Evolutionary conservation across 805 yeast genomes (phyloP).

Genomic region (Starmerella ratchasimensis): DNA sequence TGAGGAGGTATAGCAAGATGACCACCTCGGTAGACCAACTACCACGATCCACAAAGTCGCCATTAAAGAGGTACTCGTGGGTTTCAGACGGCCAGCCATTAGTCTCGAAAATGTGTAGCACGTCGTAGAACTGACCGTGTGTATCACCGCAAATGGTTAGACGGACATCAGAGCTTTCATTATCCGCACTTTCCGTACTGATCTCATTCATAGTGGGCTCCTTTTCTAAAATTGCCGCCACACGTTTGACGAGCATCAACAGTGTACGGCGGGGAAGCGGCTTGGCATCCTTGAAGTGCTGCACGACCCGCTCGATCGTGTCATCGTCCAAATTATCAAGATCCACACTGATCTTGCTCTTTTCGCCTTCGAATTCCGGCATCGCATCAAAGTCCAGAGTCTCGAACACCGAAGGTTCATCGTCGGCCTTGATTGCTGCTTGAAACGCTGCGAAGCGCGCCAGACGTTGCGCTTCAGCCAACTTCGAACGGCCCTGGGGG

Average conservation of each 20-base stretch:
- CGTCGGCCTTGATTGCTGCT: conserved; percentile 69
- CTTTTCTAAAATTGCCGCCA: conserved; percentile 43
- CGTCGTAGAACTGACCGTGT: conserved; percentile 91
- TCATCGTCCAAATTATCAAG: conserved; percentile 35
- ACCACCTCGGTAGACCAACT: conserved; percentile 98
- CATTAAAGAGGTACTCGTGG: conserved; percentile 80
- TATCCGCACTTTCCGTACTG: conserved; percentile 26
- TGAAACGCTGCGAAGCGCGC: conserved; percentile 69
- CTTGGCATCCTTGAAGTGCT: conserved; percentile 59
- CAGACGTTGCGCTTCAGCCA: conserved; percentile 48
- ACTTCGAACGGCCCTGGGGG: conserved; percentile 46
- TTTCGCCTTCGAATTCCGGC: conserved; percentile 34
- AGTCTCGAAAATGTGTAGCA: conserved; percentile 55
- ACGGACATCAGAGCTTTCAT: no score
- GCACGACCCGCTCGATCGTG: conserved; percentile 53
- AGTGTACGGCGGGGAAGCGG: conserved; percentile 69
- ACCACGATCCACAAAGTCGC: conserved; percentile 96
- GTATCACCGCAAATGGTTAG: conserved; percentile 94
- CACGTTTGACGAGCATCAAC: conserved; percentile 64
- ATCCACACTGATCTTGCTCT: conserved; percentile 35
- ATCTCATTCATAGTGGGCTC: conserved; percentile 74
- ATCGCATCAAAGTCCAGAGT: conserved; percentile 26
- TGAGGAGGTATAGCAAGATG: conserved; percentile 58
- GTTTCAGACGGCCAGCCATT: conserved; percentile 56
- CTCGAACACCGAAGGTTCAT: conserved; percentile 37